Evolutionary conservation across 306 rosid species (phyloP), one percentile per base, ranked within the genome.

Genomic region (Luffa aegyptiaca): DNA sequence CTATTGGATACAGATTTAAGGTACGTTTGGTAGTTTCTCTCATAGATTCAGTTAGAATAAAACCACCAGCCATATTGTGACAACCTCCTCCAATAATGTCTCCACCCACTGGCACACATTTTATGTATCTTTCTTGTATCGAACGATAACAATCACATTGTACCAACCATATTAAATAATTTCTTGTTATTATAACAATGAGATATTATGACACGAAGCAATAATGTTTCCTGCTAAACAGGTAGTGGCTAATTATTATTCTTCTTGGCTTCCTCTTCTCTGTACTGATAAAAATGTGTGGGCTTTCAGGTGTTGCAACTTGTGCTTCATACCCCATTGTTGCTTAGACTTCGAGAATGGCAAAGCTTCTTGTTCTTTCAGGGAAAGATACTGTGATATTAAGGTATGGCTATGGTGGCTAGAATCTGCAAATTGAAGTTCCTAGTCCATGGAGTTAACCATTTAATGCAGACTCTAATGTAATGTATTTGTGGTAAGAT

Each of bases 281-380:
- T 46, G 3, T 31, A 63, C 51, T 64, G 55, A 83, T 80, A 14
- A 4, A 41, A 51, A 66, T 61, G 6, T n/a, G 68, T 14, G n/a
- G 21, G 61, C 14, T 52, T 79, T 83, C 90, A 95, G 99, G 99
- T 80, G 70, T 95, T 58, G 90, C 99, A 80, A 95, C 99, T 18
- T 95, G 99, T 66, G 97, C 99, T 1, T 95, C 99, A 17, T 95
- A 93, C 68, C 99, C 99, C 6, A 39, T 89, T 17, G 94, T 95
- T 48, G 93, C 92, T 13, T 89, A 85, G 59, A 75, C 8, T 18
- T 17, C 36, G 61, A 31, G 21, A 75, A 75, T 36, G 62, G 4
- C 26, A 33, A 51, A 74, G 61, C 78, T 49, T 49, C 41, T 14
- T 48, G 51, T 49, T 49, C 41, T 14, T 48, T 33, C 33, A 37